Conservation (phyloP, 2,329 filamentous ascomycete species). For the Cryphonectria carpinicola region DNA sequence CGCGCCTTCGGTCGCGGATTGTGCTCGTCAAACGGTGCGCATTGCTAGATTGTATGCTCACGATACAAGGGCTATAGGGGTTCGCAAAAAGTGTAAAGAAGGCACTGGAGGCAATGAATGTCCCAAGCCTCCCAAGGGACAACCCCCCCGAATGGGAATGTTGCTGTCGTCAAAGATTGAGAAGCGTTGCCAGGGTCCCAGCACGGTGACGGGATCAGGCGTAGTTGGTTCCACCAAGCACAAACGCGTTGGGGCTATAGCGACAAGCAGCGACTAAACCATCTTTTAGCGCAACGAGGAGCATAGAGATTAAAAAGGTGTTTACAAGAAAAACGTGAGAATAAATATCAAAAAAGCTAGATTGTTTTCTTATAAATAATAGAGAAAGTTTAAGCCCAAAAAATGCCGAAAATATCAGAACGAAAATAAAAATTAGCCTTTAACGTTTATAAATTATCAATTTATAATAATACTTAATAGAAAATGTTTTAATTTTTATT, state of each 20-base stretch:
- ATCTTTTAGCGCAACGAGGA: neutral
- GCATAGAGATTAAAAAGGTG: neutral
- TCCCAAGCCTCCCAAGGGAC: constrained; percentile 10
- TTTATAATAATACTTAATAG: neutral
- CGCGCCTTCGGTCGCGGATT: neutral
- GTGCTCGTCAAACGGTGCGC: constrained; percentile 1
- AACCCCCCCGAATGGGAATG: constrained; percentile 5
- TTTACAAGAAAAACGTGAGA: neutral
- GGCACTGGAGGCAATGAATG: neutral
- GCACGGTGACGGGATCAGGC: neutral
- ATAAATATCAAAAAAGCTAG: neutral
- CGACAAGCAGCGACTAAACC: neutral
- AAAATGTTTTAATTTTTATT: neutral
- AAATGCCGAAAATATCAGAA: neutral
- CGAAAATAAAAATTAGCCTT: neutral
- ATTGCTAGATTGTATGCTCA: neutral
- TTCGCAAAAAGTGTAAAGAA: neutral
- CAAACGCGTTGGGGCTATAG: neutral
- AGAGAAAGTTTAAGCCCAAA: neutral
- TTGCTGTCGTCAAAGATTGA: neutral
- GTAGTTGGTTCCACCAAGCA: neutral
- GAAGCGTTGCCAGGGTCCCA: neutral
- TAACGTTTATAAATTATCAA: neutral
- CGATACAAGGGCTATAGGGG: neutral
- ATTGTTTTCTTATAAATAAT: neutral